Percentiles rank a stretch among this genome's conserved stretches.
These are phyloP conservation scores for Eucalyptus camaldulensis DNA, from an alignment of 345 rosid genomes.

Conservation along the genomic window DNA sequence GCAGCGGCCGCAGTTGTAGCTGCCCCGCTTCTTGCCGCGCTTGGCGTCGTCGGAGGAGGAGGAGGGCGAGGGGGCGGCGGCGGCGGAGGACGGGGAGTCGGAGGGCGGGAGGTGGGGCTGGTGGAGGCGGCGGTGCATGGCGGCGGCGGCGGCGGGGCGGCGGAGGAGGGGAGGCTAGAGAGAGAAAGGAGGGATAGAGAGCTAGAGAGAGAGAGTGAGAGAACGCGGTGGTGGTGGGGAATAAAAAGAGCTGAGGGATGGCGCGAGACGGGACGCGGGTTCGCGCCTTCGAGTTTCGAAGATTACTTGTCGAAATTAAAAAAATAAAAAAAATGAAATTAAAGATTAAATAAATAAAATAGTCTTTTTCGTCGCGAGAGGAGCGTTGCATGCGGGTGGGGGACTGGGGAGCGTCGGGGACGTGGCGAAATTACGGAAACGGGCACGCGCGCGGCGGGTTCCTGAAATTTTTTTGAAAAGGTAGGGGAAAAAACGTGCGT, in stretches of 20 bases:
- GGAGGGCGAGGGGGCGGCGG: conserved; percentile 14
- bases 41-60: conserved; percentile 27
- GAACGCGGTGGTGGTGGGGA: neutral
- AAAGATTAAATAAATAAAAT: neutral
- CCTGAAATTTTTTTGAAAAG: neutral
- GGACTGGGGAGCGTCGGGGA: neutral
- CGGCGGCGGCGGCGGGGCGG: neutral
- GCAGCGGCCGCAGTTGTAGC: conserved; percentile 93
- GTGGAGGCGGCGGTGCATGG: conserved; percentile 23
- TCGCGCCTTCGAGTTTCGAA: conserved; percentile 46
- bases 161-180: neutral
- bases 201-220: conserved; percentile 1
- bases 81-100: conserved; percentile 14
- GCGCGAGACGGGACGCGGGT: conserved; percentile 22
- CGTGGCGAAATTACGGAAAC: neutral
- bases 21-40: conserved; percentile 59
- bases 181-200: neutral
- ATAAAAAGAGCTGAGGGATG: conserved; percentile 3
- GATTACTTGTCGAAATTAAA: no score
- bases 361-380: neutral
- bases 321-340: no score
- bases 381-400: neutral
- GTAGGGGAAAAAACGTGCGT: neutral
- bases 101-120: conserved; percentile 7
- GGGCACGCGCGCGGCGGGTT: neutral